Evolutionary conservation across 108 stramenopile genomes (phyloP).

Genomic region (Licmophora abbreviata): DNA sequence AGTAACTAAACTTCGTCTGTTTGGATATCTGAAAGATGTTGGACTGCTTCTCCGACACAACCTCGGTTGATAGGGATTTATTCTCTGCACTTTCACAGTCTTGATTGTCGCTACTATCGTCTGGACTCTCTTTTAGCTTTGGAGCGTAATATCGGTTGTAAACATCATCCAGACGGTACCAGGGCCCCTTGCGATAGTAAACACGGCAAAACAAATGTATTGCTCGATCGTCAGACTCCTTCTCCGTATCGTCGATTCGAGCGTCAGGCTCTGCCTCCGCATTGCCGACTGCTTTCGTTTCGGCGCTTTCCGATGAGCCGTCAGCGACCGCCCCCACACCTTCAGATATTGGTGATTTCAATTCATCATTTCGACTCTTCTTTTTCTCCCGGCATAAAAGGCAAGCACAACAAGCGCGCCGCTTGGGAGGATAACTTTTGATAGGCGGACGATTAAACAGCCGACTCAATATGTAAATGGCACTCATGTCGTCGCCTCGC

Average conservation of each 20-base stretch:
- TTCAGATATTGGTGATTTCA: neutral
- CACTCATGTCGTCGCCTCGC: constrained; percentile 67
- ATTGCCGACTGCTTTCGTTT: neutral
- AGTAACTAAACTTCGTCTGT: too few relatives aligned
- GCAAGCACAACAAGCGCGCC: constrained; percentile 2
- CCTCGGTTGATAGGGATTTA: neutral
- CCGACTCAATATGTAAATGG: constrained; percentile 35
- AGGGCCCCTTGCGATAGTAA: constrained; percentile 73
- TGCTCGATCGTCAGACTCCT: constrained; percentile 35
- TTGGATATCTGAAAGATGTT: too few relatives aligned
- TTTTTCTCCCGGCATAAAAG: neutral
- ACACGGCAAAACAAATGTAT: constrained; percentile 65
- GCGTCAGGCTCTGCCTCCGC: constrained; percentile 1
- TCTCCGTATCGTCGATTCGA: neutral
- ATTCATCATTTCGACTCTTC: neutral
- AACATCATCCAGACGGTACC: constrained; percentile 68
- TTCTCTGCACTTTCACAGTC: neutral
- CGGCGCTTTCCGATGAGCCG: neutral
- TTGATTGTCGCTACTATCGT: neutral
- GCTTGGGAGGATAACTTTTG: neutral
- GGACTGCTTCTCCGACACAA: neutral
- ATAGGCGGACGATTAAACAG: constrained; percentile 23
- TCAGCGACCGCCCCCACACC: constrained; percentile 1
- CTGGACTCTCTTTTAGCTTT: constrained; percentile 1
- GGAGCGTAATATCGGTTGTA: constrained; percentile 64